These are phyloP conservation scores for Boletus huronensis DNA, from an alignment of 768 basidiomycete genomes.

Conservation along the genomic window DNA sequence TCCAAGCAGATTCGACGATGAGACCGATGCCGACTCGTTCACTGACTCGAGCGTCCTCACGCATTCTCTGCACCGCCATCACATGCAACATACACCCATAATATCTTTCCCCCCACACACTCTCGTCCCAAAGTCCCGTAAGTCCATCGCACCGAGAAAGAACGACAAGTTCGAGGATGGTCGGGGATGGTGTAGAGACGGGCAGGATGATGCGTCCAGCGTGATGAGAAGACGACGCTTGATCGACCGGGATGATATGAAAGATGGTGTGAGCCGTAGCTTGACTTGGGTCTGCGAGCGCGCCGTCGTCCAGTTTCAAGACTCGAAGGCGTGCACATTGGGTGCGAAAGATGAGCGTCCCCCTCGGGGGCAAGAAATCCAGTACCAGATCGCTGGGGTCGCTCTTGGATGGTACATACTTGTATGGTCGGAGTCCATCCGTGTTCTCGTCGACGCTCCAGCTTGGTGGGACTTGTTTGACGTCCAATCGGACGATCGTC, in stretches of 20 bases:
- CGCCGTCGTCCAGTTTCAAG: background rate
- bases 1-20: constrained; percentile 18
- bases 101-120: constrained; percentile 7
- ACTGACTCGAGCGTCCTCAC: constrained; percentile 1
- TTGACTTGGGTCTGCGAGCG: background rate
- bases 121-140: constrained; percentile 10
- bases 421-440: background rate
- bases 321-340: constrained; percentile 12
- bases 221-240: background rate
- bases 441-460: background rate
- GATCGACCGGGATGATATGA: constrained; percentile 1
- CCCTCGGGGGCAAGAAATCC: constrained; percentile 3
- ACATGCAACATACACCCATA: constrained; percentile 15
- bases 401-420: constrained; percentile 4
- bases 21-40: constrained; percentile 24
- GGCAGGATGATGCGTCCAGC: constrained; percentile 21
- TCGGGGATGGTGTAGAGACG: constrained; percentile 1
- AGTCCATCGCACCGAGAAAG: constrained; percentile 10
- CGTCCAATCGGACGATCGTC: constrained; percentile 9
- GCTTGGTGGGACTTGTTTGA: background rate
- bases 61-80: constrained; percentile 14
- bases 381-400: background rate
- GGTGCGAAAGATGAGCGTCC: constrained; percentile 26
- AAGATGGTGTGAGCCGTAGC: constrained; percentile 9
- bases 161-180: constrained; percentile 17